These are phyloP conservation scores for Plasmodium gonderi DNA, from an alignment of 169 alveolate genomes.

Conservation along the genomic window DNA sequence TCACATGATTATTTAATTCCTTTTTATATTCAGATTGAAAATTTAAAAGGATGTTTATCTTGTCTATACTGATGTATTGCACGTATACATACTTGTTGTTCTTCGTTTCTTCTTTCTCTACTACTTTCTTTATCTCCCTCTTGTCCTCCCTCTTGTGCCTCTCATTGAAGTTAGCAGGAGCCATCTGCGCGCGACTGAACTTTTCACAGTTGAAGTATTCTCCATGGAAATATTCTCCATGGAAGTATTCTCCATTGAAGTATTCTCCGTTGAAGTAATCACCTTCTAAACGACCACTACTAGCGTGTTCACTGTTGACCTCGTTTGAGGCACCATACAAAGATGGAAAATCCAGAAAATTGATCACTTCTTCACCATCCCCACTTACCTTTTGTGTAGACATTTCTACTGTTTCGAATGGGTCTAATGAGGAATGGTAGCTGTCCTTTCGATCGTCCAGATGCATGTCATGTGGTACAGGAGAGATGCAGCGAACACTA, in stretches of 20 bases:
- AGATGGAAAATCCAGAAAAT: neutral
- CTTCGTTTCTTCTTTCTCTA: conserved; percentile 2
- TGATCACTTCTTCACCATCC: neutral
- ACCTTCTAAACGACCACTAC: no score
- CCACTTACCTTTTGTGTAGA: neutral
- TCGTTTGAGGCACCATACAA: neutral
- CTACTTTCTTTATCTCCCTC: neutral
- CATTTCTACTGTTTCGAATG: conserved; percentile 7
- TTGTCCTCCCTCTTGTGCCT: neutral
- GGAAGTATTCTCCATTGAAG: no score
- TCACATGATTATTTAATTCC: conserved; percentile 27
- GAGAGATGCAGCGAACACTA: no score
- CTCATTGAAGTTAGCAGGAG: no score
- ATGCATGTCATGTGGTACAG: no score
- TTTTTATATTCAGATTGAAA: conserved; percentile 59
- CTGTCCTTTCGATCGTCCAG: neutral
- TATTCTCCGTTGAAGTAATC: no score
- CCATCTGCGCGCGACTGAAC: no score
- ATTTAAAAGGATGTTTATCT: conserved; percentile 37
- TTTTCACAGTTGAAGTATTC: no score
- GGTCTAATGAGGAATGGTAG: conserved; percentile 4
- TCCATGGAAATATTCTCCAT: no score
- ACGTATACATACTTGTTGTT: conserved; percentile 20
- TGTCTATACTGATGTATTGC: conserved; percentile 45
- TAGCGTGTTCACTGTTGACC: neutral